These are phyloP conservation scores for Hyphodiscus hymeniophilus DNA, from an alignment of 495 filamentous ascomycete species.

Conservation along the genomic window DNA sequence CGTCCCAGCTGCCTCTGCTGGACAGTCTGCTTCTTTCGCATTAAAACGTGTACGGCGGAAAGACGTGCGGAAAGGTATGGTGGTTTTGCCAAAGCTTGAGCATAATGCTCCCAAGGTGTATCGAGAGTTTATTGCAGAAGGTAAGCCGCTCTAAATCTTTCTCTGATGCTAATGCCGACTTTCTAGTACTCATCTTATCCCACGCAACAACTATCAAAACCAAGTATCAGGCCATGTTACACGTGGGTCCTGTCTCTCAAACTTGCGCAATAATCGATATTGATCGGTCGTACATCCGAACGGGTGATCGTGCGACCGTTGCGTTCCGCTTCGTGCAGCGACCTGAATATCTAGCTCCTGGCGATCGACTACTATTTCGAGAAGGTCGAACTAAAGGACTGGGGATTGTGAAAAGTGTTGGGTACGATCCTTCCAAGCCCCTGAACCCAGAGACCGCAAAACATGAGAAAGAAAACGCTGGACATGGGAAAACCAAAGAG, in stretches of 20 bases:
- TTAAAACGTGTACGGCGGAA: slow-evolving; percentile 77
- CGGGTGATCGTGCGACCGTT: slow-evolving; percentile 83
- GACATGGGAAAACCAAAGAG: slow-evolving; percentile 5
- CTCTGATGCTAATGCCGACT: neutral
- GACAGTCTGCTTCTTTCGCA: slow-evolving; percentile 89
- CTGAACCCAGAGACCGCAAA: slow-evolving; percentile 16
- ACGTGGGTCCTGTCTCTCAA: slow-evolving; percentile 91
- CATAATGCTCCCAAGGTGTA: slow-evolving; percentile 69
- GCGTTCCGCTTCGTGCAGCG: slow-evolving; percentile 93
- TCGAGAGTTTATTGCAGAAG: slow-evolving; percentile 89
- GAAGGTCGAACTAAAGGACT: slow-evolving; percentile 94
- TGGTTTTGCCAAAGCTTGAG: slow-evolving; percentile 79
- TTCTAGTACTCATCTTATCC: slow-evolving; percentile 77
- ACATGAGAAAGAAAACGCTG: slow-evolving; percentile 1
- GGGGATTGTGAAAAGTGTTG: slow-evolving; percentile 86
- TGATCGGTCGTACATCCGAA: slow-evolving; percentile 90
- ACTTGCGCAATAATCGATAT: slow-evolving; percentile 98
- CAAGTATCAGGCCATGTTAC: slow-evolving; percentile 97
- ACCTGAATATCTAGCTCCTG: slow-evolving; percentile 86
- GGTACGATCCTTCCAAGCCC: slow-evolving; percentile 59
- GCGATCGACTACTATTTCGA: slow-evolving; percentile 85
- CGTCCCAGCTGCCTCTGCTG: slow-evolving; percentile 82
- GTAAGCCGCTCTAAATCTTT: slow-evolving; percentile 32
- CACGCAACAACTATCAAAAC: slow-evolving; percentile 99
- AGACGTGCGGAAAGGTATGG: slow-evolving; percentile 98